A percentile compares a stretch with the other conserved stretches of the same genome.
These are phyloP conservation scores for Jatropha multifida DNA, from an alignment of 441 rosid genomes.

Conservation along the genomic window DNA sequence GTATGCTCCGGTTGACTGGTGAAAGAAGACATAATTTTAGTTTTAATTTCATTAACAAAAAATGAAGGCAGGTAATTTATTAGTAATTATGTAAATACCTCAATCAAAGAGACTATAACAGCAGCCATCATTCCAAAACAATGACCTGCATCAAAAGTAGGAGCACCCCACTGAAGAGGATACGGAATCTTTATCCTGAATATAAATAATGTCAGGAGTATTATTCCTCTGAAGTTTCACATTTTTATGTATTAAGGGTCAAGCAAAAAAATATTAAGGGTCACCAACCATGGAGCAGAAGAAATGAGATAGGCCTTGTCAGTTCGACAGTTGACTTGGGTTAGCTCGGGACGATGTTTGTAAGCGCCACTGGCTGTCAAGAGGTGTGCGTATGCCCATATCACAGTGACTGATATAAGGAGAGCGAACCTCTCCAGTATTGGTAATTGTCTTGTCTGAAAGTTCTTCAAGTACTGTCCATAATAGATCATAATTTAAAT, in stretches of 20 bases:
- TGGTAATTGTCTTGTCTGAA: slow-evolving; percentile 65
- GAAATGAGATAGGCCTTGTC: slow-evolving; percentile 97
- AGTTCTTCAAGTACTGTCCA: slow-evolving; percentile 79
- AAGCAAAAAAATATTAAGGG: not conserved
- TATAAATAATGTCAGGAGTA: not conserved
- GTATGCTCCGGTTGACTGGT: slow-evolving; percentile 95
- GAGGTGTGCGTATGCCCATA: slow-evolving; percentile 98
- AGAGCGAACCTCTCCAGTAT: slow-evolving; percentile 89
- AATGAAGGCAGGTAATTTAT: not conserved
- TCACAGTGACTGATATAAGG: slow-evolving; percentile 67
- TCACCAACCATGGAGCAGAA: slow-evolving; percentile 92
- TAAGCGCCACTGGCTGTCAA: slow-evolving; percentile 98
- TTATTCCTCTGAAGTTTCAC: not conserved
- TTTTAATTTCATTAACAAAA: slow-evolving; percentile 7
- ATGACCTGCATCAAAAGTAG: slow-evolving; percentile 97
- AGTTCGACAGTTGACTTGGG: slow-evolving; percentile 89
- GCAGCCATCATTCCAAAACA: slow-evolving; percentile 99
- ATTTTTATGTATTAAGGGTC: not conserved
- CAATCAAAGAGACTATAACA: slow-evolving; percentile 84
- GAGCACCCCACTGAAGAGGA: slow-evolving; percentile 99
- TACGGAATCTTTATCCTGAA: slow-evolving; percentile 94
- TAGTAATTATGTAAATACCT: slow-evolving; percentile 45
- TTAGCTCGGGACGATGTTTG: slow-evolving; percentile 75
- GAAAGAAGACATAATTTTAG: slow-evolving; percentile 25
- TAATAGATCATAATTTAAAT: slow-evolving; percentile 9